Evolutionary conservation across 2,329 filamentous ascomycete genomes (phyloP).

Genomic region (Alternaria ethzedia): DNA sequence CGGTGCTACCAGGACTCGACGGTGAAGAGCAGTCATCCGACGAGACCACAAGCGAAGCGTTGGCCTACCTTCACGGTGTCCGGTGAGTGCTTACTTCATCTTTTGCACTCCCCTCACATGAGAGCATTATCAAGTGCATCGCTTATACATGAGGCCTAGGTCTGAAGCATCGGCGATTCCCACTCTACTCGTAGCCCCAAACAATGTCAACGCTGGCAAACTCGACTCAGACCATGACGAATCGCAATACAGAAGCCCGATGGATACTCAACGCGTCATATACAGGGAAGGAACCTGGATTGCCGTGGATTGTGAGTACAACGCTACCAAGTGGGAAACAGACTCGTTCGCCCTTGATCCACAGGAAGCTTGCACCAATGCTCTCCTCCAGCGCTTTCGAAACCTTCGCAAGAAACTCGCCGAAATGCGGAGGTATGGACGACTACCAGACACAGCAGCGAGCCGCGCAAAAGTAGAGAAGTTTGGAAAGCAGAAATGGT

Average conservation of each 20-base stretch:
- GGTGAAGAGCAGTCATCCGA: slow-evolving; percentile 36
- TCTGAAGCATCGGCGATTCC: slow-evolving; percentile 78
- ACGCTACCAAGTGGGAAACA: slow-evolving; percentile 7
- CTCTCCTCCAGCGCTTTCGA: slow-evolving; percentile 69
- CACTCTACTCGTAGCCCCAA: slow-evolving; percentile 66
- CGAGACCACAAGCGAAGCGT: slow-evolving; percentile 36
- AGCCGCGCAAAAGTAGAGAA: slow-evolving; percentile 11
- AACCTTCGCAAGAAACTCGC: slow-evolving; percentile 69
- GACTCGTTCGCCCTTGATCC: slow-evolving; percentile 46
- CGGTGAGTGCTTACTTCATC: slow-evolving; percentile 26
- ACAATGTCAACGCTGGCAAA: slow-evolving; percentile 19
- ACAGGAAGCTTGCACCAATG: slow-evolving; percentile 70
- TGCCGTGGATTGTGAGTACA: slow-evolving; percentile 51
- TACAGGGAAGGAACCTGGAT: slow-evolving; percentile 83
- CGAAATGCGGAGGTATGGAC: slow-evolving; percentile 49
- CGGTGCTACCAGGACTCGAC: slow-evolving; percentile 37
- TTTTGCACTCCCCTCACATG: not conserved
- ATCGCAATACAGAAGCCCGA: slow-evolving; percentile 55
- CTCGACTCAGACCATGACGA: slow-evolving; percentile 5
- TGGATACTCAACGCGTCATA: slow-evolving; percentile 63
- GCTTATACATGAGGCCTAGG: slow-evolving; percentile 55
- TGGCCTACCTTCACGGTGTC: slow-evolving; percentile 45
- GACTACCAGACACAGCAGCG: not conserved
- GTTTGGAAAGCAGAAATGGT: slow-evolving; percentile 48
- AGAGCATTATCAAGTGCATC: not conserved